Conservation (phyloP, 257 asterid genomes). For the Nicotiana undulata region DNA sequence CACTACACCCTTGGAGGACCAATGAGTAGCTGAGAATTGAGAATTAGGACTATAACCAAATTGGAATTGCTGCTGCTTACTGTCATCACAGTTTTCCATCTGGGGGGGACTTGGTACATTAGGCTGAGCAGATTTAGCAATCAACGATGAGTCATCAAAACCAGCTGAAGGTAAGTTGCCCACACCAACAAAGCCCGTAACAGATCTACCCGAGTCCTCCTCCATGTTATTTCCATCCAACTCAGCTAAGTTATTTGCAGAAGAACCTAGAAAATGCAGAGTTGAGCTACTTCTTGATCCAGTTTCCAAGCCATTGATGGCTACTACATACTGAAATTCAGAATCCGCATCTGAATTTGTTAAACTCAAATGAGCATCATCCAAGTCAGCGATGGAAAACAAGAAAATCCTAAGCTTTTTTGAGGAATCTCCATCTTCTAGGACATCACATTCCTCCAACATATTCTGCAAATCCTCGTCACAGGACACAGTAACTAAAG, state of each 20-base stretch:
- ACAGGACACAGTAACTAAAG: slow-evolving; percentile 74
- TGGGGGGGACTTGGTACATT: slow-evolving; percentile 25
- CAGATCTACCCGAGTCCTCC: slow-evolving; percentile 28
- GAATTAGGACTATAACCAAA: slow-evolving; percentile 27
- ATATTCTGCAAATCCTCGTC: slow-evolving; percentile 88
- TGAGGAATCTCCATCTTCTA: slow-evolving; percentile 47
- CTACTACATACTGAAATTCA: slow-evolving; percentile 71
- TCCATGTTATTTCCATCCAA: slow-evolving; percentile 36
- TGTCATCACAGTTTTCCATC: slow-evolving; percentile 25
- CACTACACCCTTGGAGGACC: slow-evolving; percentile 23
- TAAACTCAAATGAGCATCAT: slow-evolving; percentile 50
- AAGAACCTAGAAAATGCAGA: slow-evolving; percentile 36
- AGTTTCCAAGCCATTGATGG: slow-evolving; percentile 67
- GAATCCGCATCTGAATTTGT: slow-evolving; percentile 54
- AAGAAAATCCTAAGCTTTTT: slow-evolving; percentile 72
- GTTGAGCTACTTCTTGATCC: slow-evolving; percentile 39
- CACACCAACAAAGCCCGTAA: slow-evolving; percentile 32
- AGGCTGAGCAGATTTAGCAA: slow-evolving; percentile 33
- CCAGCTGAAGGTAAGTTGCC: slow-evolving; percentile 31
- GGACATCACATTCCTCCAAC: slow-evolving; percentile 79
- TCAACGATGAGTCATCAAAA: slow-evolving; percentile 27
- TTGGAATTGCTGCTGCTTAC: slow-evolving; percentile 29
- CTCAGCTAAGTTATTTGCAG: slow-evolving; percentile 50
- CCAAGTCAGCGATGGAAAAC: slow-evolving; percentile 61
- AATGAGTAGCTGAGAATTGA: slow-evolving; percentile 23